These are phyloP conservation scores for Styphnolobium japonicum DNA, from an alignment of 306 rosid genomes.

Conservation along the genomic window DNA sequence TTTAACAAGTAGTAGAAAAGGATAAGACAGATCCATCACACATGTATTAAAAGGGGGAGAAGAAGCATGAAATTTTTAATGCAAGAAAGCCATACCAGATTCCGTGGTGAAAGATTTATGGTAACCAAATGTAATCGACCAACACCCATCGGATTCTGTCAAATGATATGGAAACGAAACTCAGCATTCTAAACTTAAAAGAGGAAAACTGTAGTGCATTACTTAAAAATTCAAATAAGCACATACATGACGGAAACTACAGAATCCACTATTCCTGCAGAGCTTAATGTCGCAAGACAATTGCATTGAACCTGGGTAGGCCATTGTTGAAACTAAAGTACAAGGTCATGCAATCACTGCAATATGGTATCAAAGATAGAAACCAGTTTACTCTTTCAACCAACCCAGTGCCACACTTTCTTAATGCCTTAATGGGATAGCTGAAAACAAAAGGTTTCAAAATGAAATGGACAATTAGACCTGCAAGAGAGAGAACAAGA, in stretches of 20 bases:
- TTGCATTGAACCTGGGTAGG: slow-evolving; percentile 53
- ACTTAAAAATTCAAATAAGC: not conserved
- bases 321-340: slow-evolving; percentile 48
- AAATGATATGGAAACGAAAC: slow-evolving; percentile 21
- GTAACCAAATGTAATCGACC: slow-evolving; percentile 54
- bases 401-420: slow-evolving; percentile 15
- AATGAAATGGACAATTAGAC: not conserved
- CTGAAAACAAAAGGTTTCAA: not conserved
- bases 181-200: not conserved
- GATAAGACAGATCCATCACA: not conserved
- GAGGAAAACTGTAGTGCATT: not conserved
- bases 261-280: slow-evolving; percentile 32
- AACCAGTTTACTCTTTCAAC: slow-evolving; percentile 23
- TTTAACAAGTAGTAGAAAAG: not conserved
- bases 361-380: not conserved
- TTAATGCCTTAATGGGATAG: not conserved
- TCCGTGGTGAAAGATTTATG: slow-evolving; percentile 52
- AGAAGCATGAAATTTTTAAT: not conserved
- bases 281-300: slow-evolving; percentile 52
- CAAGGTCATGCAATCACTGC: slow-evolving; percentile 27
- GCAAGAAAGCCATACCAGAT: slow-evolving; percentile 60
- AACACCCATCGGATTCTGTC: slow-evolving; percentile 53
- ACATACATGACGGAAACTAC: slow-evolving; percentile 54
- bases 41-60: not conserved
- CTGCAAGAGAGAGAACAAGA: slow-evolving; percentile 17